Evolutionary conservation across 164 flowering plant genomes (phyloP), one percentile per base, ranked within the genome.

Genomic region (Vitis amurensis): DNA sequence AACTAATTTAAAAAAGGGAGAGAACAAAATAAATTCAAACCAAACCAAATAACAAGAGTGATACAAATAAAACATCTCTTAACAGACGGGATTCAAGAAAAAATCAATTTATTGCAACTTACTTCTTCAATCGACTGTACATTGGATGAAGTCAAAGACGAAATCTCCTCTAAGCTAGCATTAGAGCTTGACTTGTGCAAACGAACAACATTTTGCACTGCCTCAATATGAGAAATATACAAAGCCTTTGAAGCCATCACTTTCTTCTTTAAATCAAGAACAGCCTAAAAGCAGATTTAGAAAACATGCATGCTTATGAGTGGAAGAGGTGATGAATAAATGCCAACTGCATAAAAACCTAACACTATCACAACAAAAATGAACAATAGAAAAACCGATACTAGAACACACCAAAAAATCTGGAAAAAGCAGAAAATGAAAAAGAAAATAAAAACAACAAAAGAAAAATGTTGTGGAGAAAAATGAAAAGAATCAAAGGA

Each of bases 181-280:
- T 89, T 87, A 47, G 79, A 76, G 74, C 81, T 78, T 6, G 98
- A 89, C 74, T 84, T 91, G 74, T 93, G 97, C 88, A 92, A 78
- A 29, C 88, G 87, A 37, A 92, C 97, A 62, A 91, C 92, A 83
- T 96, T 93, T 84, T 92, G 95, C 60, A 89, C 73, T 5, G 88
- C 97, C 84, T 93, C 97, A 61, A 96, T 66, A 73, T 93, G 97
- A 56, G 97, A 93, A 50, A 82, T 64, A 71, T 80, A 91, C 73
- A 89, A 64, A 63, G 86, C 75, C 84, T 80, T 85, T 57, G 91
- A 88, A 76, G 85, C 67, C 16, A 74, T 61, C 23, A 93, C 73
- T 77, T 91, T 93, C 64, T 82, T 79, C 82, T 86, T 93, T 70
- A 96, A 59, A 52, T 89, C 91, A 31, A 65, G 16, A 31, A 86